These are phyloP conservation scores for Pleurotus cornucopiae DNA, from an alignment of 768 basidiomycete genomes.

Conservation along the genomic window DNA sequence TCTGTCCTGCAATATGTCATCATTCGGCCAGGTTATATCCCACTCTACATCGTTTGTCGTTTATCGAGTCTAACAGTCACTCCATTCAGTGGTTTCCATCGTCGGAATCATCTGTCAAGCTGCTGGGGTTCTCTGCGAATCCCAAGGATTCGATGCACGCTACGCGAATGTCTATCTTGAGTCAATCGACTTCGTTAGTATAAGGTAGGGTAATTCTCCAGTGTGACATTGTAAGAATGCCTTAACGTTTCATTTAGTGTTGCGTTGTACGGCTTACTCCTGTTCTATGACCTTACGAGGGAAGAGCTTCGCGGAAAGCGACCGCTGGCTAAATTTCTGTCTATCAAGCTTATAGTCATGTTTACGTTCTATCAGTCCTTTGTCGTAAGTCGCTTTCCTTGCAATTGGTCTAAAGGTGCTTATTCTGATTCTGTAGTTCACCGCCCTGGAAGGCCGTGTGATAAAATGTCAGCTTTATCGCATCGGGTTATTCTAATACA, in stretches of 20 bases:
- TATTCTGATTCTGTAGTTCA: constrained; percentile 42
- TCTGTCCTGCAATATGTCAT: constrained; percentile 86
- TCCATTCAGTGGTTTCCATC: constrained; percentile 50
- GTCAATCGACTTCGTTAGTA: constrained; percentile 74
- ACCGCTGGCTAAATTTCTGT: constrained; percentile 81
- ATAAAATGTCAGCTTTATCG: constrained; percentile 49
- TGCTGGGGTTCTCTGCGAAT: constrained; percentile 64
- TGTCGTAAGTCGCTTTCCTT: constrained; percentile 42
- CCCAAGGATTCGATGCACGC: constrained; percentile 50
- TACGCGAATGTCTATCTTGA: constrained; percentile 72
- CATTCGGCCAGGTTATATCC: constrained; percentile 44
- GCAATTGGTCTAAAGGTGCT: neutral
- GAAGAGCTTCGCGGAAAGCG: constrained; percentile 74
- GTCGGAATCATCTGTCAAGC: constrained; percentile 76
- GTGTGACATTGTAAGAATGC: neutral
- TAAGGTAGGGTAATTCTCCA: constrained; percentile 45
- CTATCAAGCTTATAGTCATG: constrained; percentile 85
- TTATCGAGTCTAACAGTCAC: constrained; percentile 6
- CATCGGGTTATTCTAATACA: neutral
- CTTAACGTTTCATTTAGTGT: constrained; percentile 35
- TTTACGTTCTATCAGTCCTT: constrained; percentile 87
- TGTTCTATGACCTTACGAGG: constrained; percentile 80
- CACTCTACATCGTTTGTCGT: neutral
- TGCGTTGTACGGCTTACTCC: constrained; percentile 79
- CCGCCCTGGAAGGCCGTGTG: constrained; percentile 58